These are phyloP conservation scores for Gossypium schwendimanii DNA, from an alignment of 441 rosid genomes.

Conservation along the genomic window DNA sequence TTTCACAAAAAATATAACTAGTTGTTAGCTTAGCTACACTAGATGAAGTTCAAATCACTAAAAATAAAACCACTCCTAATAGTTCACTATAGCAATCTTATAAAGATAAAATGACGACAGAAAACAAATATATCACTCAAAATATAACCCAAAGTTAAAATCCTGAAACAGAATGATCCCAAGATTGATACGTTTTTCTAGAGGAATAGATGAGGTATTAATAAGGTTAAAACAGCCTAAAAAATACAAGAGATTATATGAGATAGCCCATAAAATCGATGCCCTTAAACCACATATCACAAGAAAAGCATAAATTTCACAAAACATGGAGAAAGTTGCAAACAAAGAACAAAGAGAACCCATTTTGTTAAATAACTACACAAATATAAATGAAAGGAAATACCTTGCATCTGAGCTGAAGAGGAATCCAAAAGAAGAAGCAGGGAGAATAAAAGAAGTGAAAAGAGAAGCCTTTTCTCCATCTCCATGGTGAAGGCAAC, in stretches of 20 bases:
- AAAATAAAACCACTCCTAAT: neutral
- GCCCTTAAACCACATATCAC: neutral
- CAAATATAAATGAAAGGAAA: neutral
- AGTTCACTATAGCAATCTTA: neutral
- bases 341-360: slow-evolving; percentile 1
- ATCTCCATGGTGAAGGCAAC: slow-evolving; percentile 24
- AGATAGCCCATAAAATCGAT: slow-evolving; percentile 8
- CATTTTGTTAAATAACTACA: neutral
- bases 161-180: neutral
- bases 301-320: slow-evolving; percentile 4
- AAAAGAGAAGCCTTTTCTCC: slow-evolving; percentile 35
- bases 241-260: slow-evolving; percentile 4
- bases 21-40: neutral
- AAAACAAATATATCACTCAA: neutral
- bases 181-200: neutral
- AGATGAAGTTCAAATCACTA: neutral
- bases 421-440: slow-evolving; percentile 35
- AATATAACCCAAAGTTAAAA: neutral
- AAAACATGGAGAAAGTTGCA: neutral
- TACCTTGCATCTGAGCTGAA: slow-evolving; percentile 64
- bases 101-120: neutral
- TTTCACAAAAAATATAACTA: neutral
- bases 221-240: neutral
- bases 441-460: slow-evolving; percentile 15
- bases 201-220: neutral